Conservation (phyloP, 2,329 filamentous ascomycete species). For the Xylogone sp. region DNA sequence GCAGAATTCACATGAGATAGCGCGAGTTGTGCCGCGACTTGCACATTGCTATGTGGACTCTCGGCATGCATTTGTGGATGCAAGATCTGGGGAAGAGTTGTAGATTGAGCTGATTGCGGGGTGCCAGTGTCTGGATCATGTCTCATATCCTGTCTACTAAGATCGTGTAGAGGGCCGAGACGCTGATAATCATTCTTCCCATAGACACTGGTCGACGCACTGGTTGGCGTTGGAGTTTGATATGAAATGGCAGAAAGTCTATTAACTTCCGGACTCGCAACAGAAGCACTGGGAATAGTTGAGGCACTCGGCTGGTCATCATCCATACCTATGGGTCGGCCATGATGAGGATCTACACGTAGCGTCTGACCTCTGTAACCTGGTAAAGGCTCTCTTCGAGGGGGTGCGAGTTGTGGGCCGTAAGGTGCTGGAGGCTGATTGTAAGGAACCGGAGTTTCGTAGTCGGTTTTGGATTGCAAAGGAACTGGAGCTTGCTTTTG, state of each 20-base stretch:
- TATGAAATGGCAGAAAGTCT: conserved; percentile 53
- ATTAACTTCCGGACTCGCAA: conserved; percentile 55
- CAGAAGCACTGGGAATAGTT: conserved; percentile 54
- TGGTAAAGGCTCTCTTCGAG: conserved; percentile 52
- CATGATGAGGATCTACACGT: conserved; percentile 60
- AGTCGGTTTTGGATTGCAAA: conserved; percentile 77
- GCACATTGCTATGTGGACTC: conserved; percentile 24
- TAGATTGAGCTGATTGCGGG: conserved; percentile 33
- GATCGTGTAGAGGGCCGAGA: conserved; percentile 57
- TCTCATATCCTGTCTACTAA: conserved; percentile 45
- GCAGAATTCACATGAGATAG: conserved; percentile 26
- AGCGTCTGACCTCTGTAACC: conserved; percentile 59
- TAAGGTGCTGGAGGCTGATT: conserved; percentile 59
- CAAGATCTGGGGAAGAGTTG: conserved; percentile 49
- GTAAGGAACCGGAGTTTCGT: conserved; percentile 46
- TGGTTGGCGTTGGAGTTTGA: conserved; percentile 57
- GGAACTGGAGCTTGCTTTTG: conserved; percentile 66
- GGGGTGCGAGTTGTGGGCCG: conserved; percentile 20
- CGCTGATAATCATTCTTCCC: conserved; percentile 55
- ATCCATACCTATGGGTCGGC: conserved; percentile 47
- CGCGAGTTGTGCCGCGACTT: conserved; percentile 20
- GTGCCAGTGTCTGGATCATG: conserved; percentile 42
- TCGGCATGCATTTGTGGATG: conserved; percentile 25
- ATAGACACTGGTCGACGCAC: conserved; percentile 40
- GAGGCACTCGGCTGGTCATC: conserved; percentile 58